Conservation (phyloP, 2,329 filamentous ascomycete species). For the Aspergillus bombycis region DNA sequence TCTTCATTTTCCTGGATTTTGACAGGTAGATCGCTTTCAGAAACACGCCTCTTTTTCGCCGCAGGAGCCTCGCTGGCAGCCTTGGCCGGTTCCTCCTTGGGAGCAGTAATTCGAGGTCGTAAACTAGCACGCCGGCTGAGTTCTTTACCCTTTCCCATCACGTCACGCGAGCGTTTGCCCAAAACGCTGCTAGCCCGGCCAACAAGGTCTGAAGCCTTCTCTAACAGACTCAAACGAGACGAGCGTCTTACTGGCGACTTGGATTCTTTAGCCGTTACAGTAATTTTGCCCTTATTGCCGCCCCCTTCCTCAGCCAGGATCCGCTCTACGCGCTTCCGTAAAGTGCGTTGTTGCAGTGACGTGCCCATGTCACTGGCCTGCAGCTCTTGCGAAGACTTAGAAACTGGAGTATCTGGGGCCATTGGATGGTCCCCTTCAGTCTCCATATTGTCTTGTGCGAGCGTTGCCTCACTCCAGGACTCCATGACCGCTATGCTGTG, state of each 20-base stretch:
- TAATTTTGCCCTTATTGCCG: slow-evolving; percentile 26
- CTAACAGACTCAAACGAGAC: slow-evolving; percentile 47
- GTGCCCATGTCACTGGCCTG: slow-evolving; percentile 26
- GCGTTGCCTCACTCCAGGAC: slow-evolving; percentile 30
- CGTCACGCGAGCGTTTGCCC: slow-evolving; percentile 64
- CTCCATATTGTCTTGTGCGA: slow-evolving; percentile 23
- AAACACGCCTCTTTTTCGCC: slow-evolving; percentile 48
- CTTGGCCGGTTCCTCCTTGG: slow-evolving; percentile 28
- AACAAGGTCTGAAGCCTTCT: slow-evolving; percentile 50
- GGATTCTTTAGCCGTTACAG: slow-evolving; percentile 29
- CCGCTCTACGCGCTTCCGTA: slow-evolving; percentile 37
- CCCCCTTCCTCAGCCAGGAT: slow-evolving; percentile 31
- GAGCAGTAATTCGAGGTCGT: slow-evolving; percentile 52
- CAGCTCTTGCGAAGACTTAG: slow-evolving; percentile 37
- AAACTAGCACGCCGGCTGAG: slow-evolving; percentile 57
- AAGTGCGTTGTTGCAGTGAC: slow-evolving; percentile 33
- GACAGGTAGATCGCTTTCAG: slow-evolving; percentile 35
- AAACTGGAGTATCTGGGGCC: slow-evolving; percentile 38
- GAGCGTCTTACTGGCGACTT: slow-evolving; percentile 44
- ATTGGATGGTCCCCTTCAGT: slow-evolving; percentile 31
- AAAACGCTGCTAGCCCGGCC: slow-evolving; percentile 55
- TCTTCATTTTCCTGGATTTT: slow-evolving; percentile 26
- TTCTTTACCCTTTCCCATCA: slow-evolving; percentile 60
- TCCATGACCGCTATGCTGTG: slow-evolving; percentile 48
- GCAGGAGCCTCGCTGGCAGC: slow-evolving; percentile 33